Evolutionary conservation across 2,329 filamentous ascomycete genomes (phyloP), one percentile per base, ranked within the genome.

Genomic region (Seiridium cupressi): DNA sequence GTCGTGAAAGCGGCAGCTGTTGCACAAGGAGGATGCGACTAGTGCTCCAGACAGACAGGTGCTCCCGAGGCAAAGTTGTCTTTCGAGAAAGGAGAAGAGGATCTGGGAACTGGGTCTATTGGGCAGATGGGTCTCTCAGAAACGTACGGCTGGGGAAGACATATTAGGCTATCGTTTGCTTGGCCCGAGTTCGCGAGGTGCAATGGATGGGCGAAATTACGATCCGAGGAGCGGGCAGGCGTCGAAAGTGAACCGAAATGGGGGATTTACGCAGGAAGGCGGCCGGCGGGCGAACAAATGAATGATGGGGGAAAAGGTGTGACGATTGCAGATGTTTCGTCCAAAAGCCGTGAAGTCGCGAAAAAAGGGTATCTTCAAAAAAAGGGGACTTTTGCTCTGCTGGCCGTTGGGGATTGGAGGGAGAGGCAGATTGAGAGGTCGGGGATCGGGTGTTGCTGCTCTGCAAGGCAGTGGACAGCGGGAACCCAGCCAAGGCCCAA

Each of bases 71-170:
- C 26, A 49, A 32, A 49, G 32, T 38, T 35, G 32, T 38, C 53
- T 31, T 32, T 44, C 53, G 53, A 32, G 53, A 46, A 44, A 55
- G 42, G 53, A 46, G 53, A 46, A 26, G 53, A 35, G 32, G 35
- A 54, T 11, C 18, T 32, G 47, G 49, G 32, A 35, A 36, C 49
- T 36, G 49, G 32, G 49, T 38, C 34, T 35, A 10, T 53, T 53
- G 32, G 49, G 49, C n/a, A 36, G 18, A 36, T 18, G 55, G 51
- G 8, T 26, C 18, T 26, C 51, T 40, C 47, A 51, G 31, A 49
- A 48, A 70, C 71, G 69, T 69, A 73, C 71, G 66, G 71, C 70
- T 70, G 70, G 70, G 66, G 71, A 68, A 65, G 70, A 73, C 71
- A 73, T 73, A 69, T 71, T 72, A 68, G 67, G 65, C 66, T 70